Conservation (phyloP, 345 rosid species). For the Corymbia maculata region DNA sequence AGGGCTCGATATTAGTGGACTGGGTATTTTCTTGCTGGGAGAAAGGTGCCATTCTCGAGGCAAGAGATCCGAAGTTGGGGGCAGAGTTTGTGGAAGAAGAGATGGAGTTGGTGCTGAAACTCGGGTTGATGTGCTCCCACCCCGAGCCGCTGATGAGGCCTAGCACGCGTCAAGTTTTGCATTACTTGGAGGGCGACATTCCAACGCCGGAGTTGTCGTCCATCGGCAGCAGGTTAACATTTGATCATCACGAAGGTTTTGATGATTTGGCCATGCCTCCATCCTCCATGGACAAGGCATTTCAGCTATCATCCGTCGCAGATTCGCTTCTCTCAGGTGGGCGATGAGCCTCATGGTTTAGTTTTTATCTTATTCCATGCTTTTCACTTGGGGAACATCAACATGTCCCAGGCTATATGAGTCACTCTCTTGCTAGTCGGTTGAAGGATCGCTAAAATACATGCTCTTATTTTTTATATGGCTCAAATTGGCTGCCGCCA, state of each 20-base stretch:
- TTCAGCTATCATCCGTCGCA: constrained; percentile 19
- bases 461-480: not conserved
- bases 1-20: constrained; percentile 18
- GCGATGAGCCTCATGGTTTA: constrained; percentile 8
- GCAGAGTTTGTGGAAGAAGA: constrained; percentile 7
- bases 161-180: constrained; percentile 12
- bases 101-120: constrained; percentile 32
- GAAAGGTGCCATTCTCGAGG: constrained; percentile 16
- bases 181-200: not conserved
- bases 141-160: constrained; percentile 21
- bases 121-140: constrained; percentile 32
- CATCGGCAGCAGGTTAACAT: constrained; percentile 11
- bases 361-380: not conserved
- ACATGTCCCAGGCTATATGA: not conserved
- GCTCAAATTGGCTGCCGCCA: not conserved
- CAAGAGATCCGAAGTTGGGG: constrained; percentile 25
- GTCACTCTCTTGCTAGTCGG: not conserved
- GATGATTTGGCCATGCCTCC: constrained; percentile 29
- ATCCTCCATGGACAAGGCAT: constrained; percentile 13
- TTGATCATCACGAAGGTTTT: constrained; percentile 24
- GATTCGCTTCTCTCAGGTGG: constrained; percentile 57
- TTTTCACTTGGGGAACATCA: not conserved
- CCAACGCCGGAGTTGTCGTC: not conserved
- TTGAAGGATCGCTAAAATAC: not conserved
- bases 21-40: constrained; percentile 27